Conservation (phyloP, 2,329 filamentous ascomycete genomes). For the Shiraia sp. region DNA sequence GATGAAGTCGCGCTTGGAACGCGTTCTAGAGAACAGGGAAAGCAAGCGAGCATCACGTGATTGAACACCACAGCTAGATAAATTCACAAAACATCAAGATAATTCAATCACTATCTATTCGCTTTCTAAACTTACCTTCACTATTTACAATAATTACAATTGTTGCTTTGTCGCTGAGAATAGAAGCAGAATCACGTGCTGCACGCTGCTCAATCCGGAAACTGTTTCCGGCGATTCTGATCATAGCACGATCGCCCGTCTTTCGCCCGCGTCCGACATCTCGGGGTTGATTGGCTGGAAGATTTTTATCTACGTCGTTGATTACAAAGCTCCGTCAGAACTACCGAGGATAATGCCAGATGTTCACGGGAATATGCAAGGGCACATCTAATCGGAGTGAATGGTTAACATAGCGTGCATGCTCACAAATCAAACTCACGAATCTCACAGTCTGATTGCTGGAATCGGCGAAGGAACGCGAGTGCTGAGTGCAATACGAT, state of each 20-base stretch:
- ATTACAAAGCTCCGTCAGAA: slow-evolving; percentile 8
- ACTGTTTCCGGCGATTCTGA: not conserved
- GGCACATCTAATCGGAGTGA: too few species aligned
- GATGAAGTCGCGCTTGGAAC: slow-evolving; percentile 8
- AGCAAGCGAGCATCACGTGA: slow-evolving; percentile 16
- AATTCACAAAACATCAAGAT: too few species aligned
- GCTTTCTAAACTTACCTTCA: too few species aligned
- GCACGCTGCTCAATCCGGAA: not conserved
- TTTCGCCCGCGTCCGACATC: slow-evolving; percentile 3
- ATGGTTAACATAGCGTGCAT: too few species aligned
- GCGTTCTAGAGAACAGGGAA: slow-evolving; percentile 9
- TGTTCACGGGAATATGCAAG: not conserved
- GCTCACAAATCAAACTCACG: not conserved
- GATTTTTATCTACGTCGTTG: slow-evolving; percentile 1
- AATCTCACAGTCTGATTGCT: slow-evolving; percentile 5
- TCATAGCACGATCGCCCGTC: slow-evolving; percentile 1
- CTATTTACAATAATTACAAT: too few species aligned
- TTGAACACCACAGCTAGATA: too few species aligned
- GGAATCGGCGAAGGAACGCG: not conserved
- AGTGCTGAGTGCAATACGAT: too few species aligned
- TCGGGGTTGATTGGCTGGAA: slow-evolving; percentile 1
- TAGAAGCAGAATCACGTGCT: too few species aligned
- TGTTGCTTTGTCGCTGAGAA: too few species aligned
- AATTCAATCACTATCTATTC: too few species aligned
- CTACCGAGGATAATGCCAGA: slow-evolving; percentile 4